Conservation (phyloP, 106 monocot species). For the Cymbidium sinense region DNA sequence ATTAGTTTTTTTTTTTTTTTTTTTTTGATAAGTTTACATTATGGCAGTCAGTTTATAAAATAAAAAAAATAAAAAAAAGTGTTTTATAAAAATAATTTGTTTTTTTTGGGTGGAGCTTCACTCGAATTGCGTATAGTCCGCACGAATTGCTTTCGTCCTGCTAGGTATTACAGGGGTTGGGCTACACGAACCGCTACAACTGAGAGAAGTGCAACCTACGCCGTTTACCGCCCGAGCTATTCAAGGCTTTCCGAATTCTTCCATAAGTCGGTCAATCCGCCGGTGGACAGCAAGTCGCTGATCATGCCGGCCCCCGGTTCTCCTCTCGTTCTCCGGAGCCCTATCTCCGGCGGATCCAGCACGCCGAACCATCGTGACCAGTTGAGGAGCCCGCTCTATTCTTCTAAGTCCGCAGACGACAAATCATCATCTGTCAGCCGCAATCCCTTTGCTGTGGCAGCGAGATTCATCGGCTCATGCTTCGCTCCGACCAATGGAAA, state of each 20-base stretch:
- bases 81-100: too few species aligned
- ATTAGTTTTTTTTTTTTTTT: too few species aligned
- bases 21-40: too few species aligned
- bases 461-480: constrained; percentile 2
- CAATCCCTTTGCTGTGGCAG: neutral
- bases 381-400: neutral
- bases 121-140: too few species aligned
- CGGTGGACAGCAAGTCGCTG: neutral
- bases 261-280: neutral
- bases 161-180: too few species aligned
- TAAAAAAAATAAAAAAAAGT: too few species aligned
- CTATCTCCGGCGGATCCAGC: neutral
- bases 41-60: too few species aligned
- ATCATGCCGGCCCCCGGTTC: neutral
- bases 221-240: neutral
- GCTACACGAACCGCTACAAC: too few species aligned
- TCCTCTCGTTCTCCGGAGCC: neutral
- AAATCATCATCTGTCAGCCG: neutral
- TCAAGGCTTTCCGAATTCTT: neutral
- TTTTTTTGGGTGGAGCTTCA: too few species aligned
- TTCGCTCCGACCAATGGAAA: neutral
- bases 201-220: neutral
- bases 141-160: too few species aligned
- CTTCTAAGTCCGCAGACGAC: neutral
- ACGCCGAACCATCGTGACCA: neutral